Base-by-base conservation (phyloP, 2,329 filamentous ascomycete genomes). In the Aschersonia sp. region DNA sequence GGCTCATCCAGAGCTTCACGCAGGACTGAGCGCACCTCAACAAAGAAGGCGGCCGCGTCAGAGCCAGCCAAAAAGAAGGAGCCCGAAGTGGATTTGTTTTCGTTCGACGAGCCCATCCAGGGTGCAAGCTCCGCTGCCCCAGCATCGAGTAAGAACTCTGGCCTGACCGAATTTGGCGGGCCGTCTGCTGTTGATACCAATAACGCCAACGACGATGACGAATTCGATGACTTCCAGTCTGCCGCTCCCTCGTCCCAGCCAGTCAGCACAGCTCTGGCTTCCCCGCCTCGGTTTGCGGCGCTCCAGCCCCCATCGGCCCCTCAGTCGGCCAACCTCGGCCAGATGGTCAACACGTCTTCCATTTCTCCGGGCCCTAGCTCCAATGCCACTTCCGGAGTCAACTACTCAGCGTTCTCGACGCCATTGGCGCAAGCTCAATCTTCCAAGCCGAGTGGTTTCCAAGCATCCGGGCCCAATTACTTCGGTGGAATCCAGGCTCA, bases 201-300 rank as follows among this genome's bases (percentile, higher is more conserved):
- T 20, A 45, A 66, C 12, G 65, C 66, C 31, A 70, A 71, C 42
- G 80, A 78, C 52, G 91, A 96, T 53, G 89, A 95, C 52, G 92
- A 96, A 53, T 97, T 97, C 59, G 92, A 97, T 61, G 92, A 98
- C 61, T 97, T 97, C 73, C 88, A 95, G 65, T 94, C 89, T 28
- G 91, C 91, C 10, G 71, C 84, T 3, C 78, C 83, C 3, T 69
- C 78, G n/a, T 61, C 72, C 9, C 20, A 20, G 62, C 71, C 20
- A 65, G 73, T 53, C 62, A 65, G 68, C 52, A 65, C 71, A 48
- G 73, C 74, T 12, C 69, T 72, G 5, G 75, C 72, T 4, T 71
- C 79, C 1, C 76, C 73, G 7, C 70, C 75, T 9, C 85, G 86
- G 52, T 89, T 89, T 58, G 86, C 85, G 9, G 78, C 85, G 31